Percentiles rank a stretch among this genome's conserved stretches.
Evolutionary conservation across 306 rosid genomes (phyloP).

Genomic region (Cicer pinnatifidum): DNA sequence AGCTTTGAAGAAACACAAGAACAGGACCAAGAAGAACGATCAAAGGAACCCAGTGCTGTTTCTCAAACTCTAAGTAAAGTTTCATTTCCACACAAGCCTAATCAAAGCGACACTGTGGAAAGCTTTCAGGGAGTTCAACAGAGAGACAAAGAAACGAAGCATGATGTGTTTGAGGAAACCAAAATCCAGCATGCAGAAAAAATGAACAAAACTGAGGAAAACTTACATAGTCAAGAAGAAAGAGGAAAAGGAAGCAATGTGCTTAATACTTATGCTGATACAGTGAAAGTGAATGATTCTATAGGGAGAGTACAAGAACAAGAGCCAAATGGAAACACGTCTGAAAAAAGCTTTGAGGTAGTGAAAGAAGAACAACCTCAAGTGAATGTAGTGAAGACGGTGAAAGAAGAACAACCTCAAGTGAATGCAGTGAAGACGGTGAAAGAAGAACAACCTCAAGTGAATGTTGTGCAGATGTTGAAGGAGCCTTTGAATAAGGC

Average conservation of each 20-base stretch:
- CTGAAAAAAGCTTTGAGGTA: background rate
- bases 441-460: background rate
- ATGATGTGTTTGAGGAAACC: constrained; percentile 52
- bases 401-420: background rate
- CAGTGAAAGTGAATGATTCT: background rate
- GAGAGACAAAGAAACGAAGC: background rate
- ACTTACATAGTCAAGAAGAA: background rate
- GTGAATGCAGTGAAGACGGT: constrained; percentile 18
- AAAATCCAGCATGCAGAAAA: constrained; percentile 51
- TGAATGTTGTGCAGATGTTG: constrained; percentile 33
- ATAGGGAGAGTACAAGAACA: background rate
- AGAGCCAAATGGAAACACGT: background rate
- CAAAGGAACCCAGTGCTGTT: background rate
- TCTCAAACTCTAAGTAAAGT: background rate
- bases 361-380: background rate
- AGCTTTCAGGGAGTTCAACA: constrained; percentile 18
- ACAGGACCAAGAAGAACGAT: background rate
- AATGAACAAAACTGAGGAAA: constrained; percentile 1
- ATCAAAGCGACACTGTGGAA: constrained; percentile 2
- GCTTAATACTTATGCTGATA: background rate
- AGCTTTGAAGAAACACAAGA: constrained; percentile 36
- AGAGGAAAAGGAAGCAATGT: background rate
- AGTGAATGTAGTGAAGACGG: no score
- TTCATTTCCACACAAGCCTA: background rate
- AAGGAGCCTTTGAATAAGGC: constrained; percentile 40